phyloP scores from a whole-genome alignment of 371 early-diverging fungal genomes.

The Gilbertella persicaria region DNA sequence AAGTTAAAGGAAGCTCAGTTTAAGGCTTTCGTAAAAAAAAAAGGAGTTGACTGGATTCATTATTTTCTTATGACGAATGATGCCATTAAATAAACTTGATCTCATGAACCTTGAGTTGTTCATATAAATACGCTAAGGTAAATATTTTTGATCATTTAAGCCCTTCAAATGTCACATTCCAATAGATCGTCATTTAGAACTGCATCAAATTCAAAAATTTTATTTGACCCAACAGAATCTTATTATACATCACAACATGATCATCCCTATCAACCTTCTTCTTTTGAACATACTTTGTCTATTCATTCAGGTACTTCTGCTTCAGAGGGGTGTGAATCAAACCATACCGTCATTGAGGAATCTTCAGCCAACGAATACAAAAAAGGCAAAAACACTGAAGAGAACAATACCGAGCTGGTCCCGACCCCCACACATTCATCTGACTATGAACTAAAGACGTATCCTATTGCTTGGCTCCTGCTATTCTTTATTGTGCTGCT shows the following conservation, averaged over 20 bases:
- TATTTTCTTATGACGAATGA: no score
- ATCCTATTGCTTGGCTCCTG: slow-evolving; percentile 40
- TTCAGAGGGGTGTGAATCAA: not conserved
- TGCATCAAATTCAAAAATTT: no score
- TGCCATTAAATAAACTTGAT: no score
- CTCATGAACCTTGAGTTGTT: no score
- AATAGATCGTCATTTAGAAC: no score
- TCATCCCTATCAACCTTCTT: not conserved
- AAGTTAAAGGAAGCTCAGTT: no score
- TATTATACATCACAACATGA: not conserved
- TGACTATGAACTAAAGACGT: slow-evolving; percentile 23
- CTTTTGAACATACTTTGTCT: not conserved
- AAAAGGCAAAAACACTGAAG: not conserved
- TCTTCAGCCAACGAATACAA: not conserved
- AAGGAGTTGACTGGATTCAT: no score
- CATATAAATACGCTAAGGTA: no score
- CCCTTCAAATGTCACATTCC: no score
- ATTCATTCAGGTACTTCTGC: not conserved
- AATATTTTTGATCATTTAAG: no score
- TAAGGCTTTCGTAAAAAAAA: no score
- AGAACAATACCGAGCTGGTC: not conserved
- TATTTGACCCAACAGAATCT: no score
- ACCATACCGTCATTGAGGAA: not conserved
- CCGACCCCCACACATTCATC: not conserved
- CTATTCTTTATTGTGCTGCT: slow-evolving; percentile 35